Evolutionary conservation across 1,139 yeast species (phyloP).

Genomic region (Protomyces inundatus): DNA sequence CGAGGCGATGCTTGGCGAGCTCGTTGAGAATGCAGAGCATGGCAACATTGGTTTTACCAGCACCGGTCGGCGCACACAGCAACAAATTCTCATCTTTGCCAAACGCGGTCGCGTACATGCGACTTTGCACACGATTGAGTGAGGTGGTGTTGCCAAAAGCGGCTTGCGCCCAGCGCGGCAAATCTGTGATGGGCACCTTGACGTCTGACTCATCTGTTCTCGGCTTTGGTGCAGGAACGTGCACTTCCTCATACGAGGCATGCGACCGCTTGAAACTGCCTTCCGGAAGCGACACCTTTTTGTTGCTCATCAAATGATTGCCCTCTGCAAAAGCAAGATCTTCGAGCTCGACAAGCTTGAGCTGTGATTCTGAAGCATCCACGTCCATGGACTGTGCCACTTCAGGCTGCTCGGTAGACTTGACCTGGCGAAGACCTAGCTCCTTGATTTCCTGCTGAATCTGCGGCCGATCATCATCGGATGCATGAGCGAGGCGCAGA

Average conservation of each 20-base stretch:
- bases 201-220: conserved; percentile 44
- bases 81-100: conserved; percentile 63
- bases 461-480: conserved; percentile 39
- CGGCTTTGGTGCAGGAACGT: conserved; percentile 68
- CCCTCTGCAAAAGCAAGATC: conserved; percentile 67
- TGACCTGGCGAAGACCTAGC: conserved; percentile 32
- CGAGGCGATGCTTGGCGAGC: conserved; percentile 51
- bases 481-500: conserved; percentile 44
- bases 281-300: conserved; percentile 68
- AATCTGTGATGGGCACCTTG: conserved; percentile 51
- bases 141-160: conserved; percentile 65
- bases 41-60: conserved; percentile 96
- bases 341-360: conserved; percentile 53
- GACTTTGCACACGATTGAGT: conserved; percentile 79
- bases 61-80: conserved; percentile 97
- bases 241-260: conserved; percentile 76
- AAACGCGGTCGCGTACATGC: conserved; percentile 73
- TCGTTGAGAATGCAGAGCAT: conserved; percentile 67
- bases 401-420: conserved; percentile 33
- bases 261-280: conserved; percentile 76
- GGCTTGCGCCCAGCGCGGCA: conserved; percentile 77
- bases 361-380: conserved; percentile 24
- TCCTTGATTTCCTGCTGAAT: conserved; percentile 41
- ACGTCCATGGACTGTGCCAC: conserved; percentile 38
- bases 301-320: conserved; percentile 58